Percentiles rank a stretch among this genome's conserved stretches.
Conservation (phyloP, 306 rosid genomes). For the cucumber (Cucumis sativus) region Cucumber_9930_V3 NC_026657.2:7989501-7990000, state of each 20-base stretch:
- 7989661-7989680: conserved; percentile 85
- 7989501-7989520: not conserved
- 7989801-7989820: not conserved
- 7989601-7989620: not conserved
- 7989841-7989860: not conserved
- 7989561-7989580: conserved; percentile 98
- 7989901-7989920: not conserved
- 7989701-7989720: conserved; percentile 90
- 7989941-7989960: not conserved
- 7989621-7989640: not conserved
- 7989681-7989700: conserved; percentile 98
- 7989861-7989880: not conserved
- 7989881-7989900: not conserved
- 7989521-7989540: not conserved
- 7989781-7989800: not conserved
- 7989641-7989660: not conserved
- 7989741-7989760: not conserved
- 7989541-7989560: conserved; percentile 61
- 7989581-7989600: conserved; percentile 92
- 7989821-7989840: not conserved
- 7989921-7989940: not conserved
- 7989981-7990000: not conserved
- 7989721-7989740: conserved; percentile 62
- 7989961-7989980: not conserved
- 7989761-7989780: not conserved